A percentile compares a stretch with the other conserved stretches of the same genome.
phyloP scores from a whole-genome alignment of 2,329 filamentous ascomycete genomes.

The Aureobasidium sp. region DNA sequence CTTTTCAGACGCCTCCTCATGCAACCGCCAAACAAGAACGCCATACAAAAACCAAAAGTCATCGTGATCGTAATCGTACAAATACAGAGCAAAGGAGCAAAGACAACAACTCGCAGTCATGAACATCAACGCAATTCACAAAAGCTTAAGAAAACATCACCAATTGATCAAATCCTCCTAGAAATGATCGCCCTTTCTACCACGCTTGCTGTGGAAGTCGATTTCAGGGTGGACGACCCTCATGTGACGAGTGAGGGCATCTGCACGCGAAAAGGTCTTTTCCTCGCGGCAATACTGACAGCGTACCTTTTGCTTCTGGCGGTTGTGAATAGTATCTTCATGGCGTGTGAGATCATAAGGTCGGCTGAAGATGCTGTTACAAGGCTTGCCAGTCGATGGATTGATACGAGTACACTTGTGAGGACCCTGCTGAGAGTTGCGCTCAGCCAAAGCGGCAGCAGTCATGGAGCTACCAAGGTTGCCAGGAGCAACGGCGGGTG shows the following conservation, averaged over 20 bases:
- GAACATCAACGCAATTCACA: neutral
- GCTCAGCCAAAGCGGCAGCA: constrained; percentile 47
- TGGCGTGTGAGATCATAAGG: constrained; percentile 95
- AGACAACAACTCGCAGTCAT: constrained; percentile 1
- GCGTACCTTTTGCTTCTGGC: constrained; percentile 85
- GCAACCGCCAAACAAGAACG: neutral
- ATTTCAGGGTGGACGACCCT: constrained; percentile 88
- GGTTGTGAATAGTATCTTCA: constrained; percentile 96
- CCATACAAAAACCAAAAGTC: neutral
- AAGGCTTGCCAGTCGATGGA: constrained; percentile 88
- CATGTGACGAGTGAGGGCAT: constrained; percentile 90
- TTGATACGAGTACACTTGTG: constrained; percentile 92
- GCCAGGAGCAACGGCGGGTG: constrained; percentile 23
- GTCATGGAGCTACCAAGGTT: constrained; percentile 39
- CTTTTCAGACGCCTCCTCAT: neutral
- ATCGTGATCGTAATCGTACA: constrained; percentile 16
- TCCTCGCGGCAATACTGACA: constrained; percentile 92
- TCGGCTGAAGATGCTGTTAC: constrained; percentile 87
- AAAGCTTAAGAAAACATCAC: neutral
- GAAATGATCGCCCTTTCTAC: constrained; percentile 20
- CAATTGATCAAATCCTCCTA: neutral
- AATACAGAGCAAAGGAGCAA: neutral
- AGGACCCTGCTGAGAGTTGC: constrained; percentile 86
- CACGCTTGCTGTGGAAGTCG: constrained; percentile 65
- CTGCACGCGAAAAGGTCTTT: constrained; percentile 92